Base-by-base conservation (phyloP, 768 basidiomycete genomes). In the Pisolithus marmoratus region DNA sequence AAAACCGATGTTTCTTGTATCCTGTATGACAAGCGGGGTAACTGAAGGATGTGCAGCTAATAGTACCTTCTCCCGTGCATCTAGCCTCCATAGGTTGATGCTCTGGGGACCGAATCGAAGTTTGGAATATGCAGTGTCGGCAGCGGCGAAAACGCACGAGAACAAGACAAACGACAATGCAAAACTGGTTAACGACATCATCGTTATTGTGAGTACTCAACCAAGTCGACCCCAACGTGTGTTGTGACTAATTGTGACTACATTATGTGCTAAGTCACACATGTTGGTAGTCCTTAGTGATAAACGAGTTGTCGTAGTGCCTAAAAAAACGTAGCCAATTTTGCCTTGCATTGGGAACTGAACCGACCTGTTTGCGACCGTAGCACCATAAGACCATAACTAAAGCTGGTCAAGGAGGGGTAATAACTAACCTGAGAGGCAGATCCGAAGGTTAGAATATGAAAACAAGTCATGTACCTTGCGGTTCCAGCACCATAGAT, bases 11-110 rank as follows among this genome's bases (percentile, higher is more conserved):
- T 48, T 38, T 23, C 20, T 38, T 41, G 43, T 55, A 37, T 53
- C 62, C 38, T 62, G 63, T 22, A 65, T 55, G 50, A 62, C 59
- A 48, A 61, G 63, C 53, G 50, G 56, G 24, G 57, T 47, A 19
- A 38, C 27, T 27, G 50, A 50, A 46, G 44, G 60, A 38, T 58
- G 36, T 22, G 49, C 47, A 11, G 51, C 46, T n/a, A 58, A 57
- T 17, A 34, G 31, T 14, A 60, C 51, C 48, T 52, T 58, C 46
- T 59, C 51, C 37, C 63, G 56, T 19, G 58, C 55, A 45, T 66
- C 63, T 52, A 87, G 70, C 64, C 72, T 78, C 84, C 83, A 84
- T 37, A 82, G 67, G 64, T 87, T 88, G 53, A 87, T 74, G 17
- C 75, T 78, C 64, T 85, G 86, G 12, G 84, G 72, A 11, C 79